A percentile compares a stretch with the other conserved stretches of the same genome.
phyloP scores from a whole-genome alignment of 108 stramenopile species.

The Heterococcus sp. region DNA sequence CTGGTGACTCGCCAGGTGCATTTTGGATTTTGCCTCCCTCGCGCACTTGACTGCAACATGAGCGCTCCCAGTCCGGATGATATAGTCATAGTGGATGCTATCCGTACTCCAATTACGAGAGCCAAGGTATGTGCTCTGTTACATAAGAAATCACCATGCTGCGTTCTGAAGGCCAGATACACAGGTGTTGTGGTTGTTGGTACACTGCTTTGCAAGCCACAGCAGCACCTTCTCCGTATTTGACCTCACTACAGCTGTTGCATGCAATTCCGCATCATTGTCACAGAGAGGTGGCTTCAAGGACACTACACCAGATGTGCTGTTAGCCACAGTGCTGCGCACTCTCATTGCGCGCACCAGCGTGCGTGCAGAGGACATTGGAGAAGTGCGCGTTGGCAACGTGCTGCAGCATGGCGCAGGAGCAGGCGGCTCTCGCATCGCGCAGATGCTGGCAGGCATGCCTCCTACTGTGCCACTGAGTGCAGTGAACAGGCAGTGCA shows the following conservation, averaged over 20 bases:
- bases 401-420: conserved; percentile 80
- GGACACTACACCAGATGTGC: conserved; percentile 57
- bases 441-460: conserved; percentile 77
- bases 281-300: conserved; percentile 44
- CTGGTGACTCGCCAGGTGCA: too few relatives aligned
- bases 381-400: conserved; percentile 81
- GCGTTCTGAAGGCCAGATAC: background rate
- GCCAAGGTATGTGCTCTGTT: conserved; percentile 19
- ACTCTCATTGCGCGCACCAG: conserved; percentile 44
- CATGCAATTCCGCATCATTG: background rate
- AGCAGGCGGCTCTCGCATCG: conserved; percentile 80
- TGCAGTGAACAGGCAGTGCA: conserved; percentile 88
- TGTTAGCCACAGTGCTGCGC: conserved; percentile 44
- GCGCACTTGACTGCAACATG: background rate
- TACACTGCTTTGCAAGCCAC: background rate
- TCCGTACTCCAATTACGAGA: conserved; percentile 52
- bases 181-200: background rate
- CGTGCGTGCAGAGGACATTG: conserved; percentile 16
- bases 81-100: conserved; percentile 54
- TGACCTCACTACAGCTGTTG: background rate
- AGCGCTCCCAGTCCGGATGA: conserved; percentile 45
- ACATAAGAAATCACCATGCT: background rate
- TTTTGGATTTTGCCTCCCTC: too few relatives aligned
- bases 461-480: conserved; percentile 70
- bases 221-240: background rate